A percentile compares a stretch with the other conserved stretches of the same genome.
Evolutionary conservation across 805 yeast genomes (phyloP).

Genomic region (Saccharomycopsis javanensis): DNA sequence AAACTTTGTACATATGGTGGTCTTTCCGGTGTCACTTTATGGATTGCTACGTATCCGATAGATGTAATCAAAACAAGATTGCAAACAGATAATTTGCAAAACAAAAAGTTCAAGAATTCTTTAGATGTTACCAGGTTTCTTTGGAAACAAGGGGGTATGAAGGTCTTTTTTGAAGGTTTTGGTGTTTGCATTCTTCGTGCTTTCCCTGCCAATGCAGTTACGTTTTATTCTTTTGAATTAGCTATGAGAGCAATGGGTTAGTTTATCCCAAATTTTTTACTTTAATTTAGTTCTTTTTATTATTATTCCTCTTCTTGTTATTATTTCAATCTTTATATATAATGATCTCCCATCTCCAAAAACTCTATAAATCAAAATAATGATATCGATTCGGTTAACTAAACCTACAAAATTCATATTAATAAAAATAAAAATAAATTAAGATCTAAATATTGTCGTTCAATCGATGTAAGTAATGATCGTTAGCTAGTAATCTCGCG

Average conservation of each 20-base stretch:
- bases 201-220: constrained; percentile 96
- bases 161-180: constrained; percentile 86
- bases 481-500: no score
- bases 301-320: not conserved
- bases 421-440: no score
- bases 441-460: no score
- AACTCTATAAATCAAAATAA: no score
- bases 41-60: constrained; percentile 78
- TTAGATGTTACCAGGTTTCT: constrained; percentile 50
- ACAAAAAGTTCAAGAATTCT: constrained; percentile 51
- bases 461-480: no score
- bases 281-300: not conserved
- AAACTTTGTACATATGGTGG: constrained; percentile 85
- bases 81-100: constrained; percentile 58
- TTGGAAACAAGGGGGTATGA: constrained; percentile 48
- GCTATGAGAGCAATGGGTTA: constrained; percentile 52
- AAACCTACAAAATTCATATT: no score
- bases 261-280: not conserved
- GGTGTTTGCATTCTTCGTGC: constrained; percentile 90
- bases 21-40: constrained; percentile 77
- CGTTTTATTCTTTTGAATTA: constrained; percentile 86
- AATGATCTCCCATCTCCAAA: no score
- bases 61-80: constrained; percentile 86
- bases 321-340: not conserved
- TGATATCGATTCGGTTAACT: no score